Conservation (phyloP, 768 basidiomycete species). For the Tricholoma terreum region DNA sequence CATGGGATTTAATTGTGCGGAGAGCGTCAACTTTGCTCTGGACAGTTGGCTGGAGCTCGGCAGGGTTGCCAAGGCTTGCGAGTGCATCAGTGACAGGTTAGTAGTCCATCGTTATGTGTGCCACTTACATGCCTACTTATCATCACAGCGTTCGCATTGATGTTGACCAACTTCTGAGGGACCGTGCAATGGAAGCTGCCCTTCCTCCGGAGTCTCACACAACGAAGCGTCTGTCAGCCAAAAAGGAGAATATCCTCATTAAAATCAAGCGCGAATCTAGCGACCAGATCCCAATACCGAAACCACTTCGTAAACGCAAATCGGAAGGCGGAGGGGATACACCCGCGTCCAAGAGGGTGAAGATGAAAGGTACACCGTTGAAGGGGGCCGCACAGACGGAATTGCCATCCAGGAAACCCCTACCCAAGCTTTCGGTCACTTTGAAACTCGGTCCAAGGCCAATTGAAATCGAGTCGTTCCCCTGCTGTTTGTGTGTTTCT, state of each 20-base stretch:
- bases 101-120: conserved; percentile 4
- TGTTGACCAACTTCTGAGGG: conserved; percentile 77
- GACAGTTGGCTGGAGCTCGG: conserved; percentile 94
- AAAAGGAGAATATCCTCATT: conserved; percentile 24
- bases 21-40: conserved; percentile 95
- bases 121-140: conserved; percentile 1
- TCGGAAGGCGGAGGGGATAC: conserved; percentile 31
- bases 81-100: conserved; percentile 74
- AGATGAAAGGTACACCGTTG: conserved; percentile 33
- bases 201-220: conserved; percentile 16
- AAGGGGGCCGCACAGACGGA: conserved; percentile 19
- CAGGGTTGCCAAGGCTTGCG: conserved; percentile 70
- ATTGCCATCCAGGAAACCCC: conserved; percentile 4
- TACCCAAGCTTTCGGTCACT: conserved; percentile 51
- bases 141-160: conserved; percentile 82
- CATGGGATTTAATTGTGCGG: conserved; percentile 93
- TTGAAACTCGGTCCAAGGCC: conserved; percentile 68
- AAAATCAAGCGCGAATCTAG: conserved; percentile 23
- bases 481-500: conserved; percentile 70
- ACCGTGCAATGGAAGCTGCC: conserved; percentile 52
- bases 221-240: conserved; percentile 15
- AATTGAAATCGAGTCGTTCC: conserved; percentile 51
- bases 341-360: conserved; percentile 50
- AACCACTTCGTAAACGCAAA: conserved; percentile 40
- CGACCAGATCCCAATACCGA: conserved; percentile 22